phyloP scores from a whole-genome alignment of 2,329 filamentous ascomycete genomes.

The Stenocarpella maydis region DNA sequence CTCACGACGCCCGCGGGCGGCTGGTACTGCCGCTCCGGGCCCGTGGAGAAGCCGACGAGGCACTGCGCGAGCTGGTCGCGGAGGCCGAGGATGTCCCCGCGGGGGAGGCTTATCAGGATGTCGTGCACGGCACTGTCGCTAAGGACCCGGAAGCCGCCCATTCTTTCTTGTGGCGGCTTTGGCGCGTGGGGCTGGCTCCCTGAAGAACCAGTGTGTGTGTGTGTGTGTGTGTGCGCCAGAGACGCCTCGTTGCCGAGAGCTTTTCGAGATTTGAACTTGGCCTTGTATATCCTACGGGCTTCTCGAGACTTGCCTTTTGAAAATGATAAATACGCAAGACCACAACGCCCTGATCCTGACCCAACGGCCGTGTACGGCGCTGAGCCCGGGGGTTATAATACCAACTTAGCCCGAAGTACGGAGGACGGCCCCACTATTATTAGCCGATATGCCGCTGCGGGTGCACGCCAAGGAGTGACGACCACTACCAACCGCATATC shows the following conservation, averaged over 20 bases:
- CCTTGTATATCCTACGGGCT: background rate
- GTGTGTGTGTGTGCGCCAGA: background rate
- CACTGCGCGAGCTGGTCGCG: slow-evolving; percentile 2
- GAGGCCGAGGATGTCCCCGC: background rate
- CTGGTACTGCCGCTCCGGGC: background rate
- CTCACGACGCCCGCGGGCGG: background rate
- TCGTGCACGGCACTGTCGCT: slow-evolving; percentile 10
- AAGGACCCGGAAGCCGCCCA: slow-evolving; percentile 10
- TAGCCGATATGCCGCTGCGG: background rate
- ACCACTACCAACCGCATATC: no score
- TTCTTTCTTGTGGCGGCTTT: background rate
- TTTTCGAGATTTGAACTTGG: background rate
- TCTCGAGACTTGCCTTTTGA: background rate
- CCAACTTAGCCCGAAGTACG: background rate
- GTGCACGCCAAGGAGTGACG: background rate
- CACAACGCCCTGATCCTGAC: background rate
- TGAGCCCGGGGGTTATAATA: background rate
- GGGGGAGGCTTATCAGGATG: background rate
- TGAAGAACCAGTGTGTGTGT: no score
- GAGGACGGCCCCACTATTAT: background rate
- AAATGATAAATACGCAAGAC: background rate
- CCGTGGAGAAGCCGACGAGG: slow-evolving; percentile 7
- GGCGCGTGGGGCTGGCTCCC: background rate
- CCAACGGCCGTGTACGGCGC: background rate
- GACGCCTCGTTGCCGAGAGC: background rate